Base-by-base conservation (phyloP, 192 early-diverging fungal species). In the Gryganskiella cystojenkinii region DNA sequence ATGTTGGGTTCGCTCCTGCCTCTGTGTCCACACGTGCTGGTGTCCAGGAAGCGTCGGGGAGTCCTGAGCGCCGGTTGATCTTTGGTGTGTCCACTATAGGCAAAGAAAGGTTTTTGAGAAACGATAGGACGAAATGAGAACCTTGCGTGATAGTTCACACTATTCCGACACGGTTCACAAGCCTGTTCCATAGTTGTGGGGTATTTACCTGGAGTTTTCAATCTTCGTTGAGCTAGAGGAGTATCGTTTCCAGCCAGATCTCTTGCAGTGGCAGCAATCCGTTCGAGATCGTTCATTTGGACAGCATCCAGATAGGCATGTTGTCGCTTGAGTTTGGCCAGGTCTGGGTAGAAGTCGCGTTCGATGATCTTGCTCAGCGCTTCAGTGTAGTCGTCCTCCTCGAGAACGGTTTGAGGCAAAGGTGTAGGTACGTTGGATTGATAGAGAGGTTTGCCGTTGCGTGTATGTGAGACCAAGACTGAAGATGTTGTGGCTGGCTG, bases 341-440 rank as follows among this genome's bases (percentile, higher is more conserved):
- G 80, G 51, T 90, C 76, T 5, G 94, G 94, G 54, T 93, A 95
- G 62, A 93, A 95, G 68, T 95, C 94, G 11, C 94, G 72, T 61
- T 94, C 85, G 63, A 95, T 94, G 58, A 95, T 94, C 34, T 86
- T 82, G 52, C 86, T 87, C 35, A 95, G 82, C 13, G 88, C 87
- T 9, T 89, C 87, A 17, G 92, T 87, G 67, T 95, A 95, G 34
- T 81, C 84, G 52, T 95, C 94, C 72, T 95, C 94, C 50, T 94
- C 93, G 1, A 95, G 81, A 43, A 91, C 67, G 19, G 55, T 64
- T 61, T 70, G 80, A 11, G 73, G 73, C 44, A 53, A 46, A 6
- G 69, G 58, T 6, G 65, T 14, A 4, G 63, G 69, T 69, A 84
- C 40, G 24, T 78, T 78, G 20, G 74, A 64, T 28, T 57, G 56